Conservation (phyloP, 306 rosid species). For the Begonia masoniana region DNA sequence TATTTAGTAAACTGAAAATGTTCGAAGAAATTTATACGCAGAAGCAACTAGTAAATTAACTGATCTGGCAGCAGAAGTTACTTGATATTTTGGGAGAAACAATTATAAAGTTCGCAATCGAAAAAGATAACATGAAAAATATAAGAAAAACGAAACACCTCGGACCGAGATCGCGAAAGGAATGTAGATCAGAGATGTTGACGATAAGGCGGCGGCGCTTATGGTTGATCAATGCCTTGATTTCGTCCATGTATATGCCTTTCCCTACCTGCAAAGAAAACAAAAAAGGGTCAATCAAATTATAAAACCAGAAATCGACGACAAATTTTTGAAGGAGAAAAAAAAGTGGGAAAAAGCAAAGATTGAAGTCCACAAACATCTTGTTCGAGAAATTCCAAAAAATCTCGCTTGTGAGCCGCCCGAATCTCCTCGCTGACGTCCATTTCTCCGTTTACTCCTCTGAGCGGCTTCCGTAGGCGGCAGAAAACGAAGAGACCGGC, state of each 20-base stretch:
- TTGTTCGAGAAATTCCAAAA: conserved; percentile 71
- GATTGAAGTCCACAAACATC: conserved; percentile 29
- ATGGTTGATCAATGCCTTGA: conserved; percentile 73
- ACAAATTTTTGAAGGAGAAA: not conserved
- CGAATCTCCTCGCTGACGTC: conserved; percentile 80
- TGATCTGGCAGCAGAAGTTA: not conserved
- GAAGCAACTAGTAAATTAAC: not conserved
- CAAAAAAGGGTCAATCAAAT: not conserved
- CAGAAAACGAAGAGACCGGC: not conserved
- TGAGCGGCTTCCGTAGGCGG: not conserved
- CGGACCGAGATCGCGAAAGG: conserved; percentile 67
- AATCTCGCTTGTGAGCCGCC: conserved; percentile 91
- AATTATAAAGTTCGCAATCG: not conserved
- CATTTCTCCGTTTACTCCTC: conserved; percentile 24
- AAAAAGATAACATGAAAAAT: not conserved
- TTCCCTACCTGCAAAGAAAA: conserved; percentile 25
- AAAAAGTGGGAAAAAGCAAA: not conserved
- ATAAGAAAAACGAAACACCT: conserved; percentile 23
- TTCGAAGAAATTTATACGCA: not conserved
- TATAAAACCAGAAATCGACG: not conserved
- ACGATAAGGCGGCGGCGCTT: conserved; percentile 78
- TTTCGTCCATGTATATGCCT: conserved; percentile 66
- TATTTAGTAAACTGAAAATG: no score
- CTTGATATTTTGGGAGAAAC: not conserved
- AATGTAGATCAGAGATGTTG: conserved; percentile 90